These are phyloP conservation scores for Tylopilus sp. DNA, from an alignment of 768 basidiomycete species.

Conservation along the genomic window DNA sequence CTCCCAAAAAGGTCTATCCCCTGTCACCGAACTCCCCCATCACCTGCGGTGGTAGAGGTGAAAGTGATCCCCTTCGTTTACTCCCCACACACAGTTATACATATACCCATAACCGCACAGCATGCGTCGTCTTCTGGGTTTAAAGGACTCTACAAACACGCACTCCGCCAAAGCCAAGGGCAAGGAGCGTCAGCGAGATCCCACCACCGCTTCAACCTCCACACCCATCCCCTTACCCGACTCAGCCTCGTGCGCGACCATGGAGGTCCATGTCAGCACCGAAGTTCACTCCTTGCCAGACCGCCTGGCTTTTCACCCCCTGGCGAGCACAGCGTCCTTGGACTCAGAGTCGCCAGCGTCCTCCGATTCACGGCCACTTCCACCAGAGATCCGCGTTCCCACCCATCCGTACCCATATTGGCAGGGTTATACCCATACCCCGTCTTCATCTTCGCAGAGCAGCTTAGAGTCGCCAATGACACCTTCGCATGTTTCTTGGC, in stretches of 20 bases:
- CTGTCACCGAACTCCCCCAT: conserved; percentile 9
- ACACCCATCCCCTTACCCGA: conserved; percentile 3
- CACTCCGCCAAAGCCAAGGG: conserved; percentile 18
- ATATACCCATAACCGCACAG: conserved; percentile 9
- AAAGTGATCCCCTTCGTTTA: conserved; percentile 10
- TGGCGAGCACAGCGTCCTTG: conserved; percentile 18
- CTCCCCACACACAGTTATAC: conserved; percentile 14
- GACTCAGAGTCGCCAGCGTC: conserved; percentile 22
- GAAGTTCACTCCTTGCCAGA: conserved; percentile 26
- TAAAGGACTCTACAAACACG: conserved; percentile 21
- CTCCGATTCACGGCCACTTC: conserved; percentile 18
- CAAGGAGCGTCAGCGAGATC: conserved; percentile 23
- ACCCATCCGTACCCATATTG: conserved; percentile 34
- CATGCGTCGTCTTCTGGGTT: conserved; percentile 32
- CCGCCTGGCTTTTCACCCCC: conserved; percentile 12
- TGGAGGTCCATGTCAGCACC: conserved; percentile 30
- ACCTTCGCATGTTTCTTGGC: conserved; percentile 42
- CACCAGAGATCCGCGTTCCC: conserved; percentile 32
- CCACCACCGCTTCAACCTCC: not conserved
- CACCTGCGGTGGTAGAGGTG: conserved; percentile 19
- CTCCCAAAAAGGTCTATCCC: not conserved
- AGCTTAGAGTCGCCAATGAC: conserved; percentile 32
- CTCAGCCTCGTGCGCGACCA: conserved; percentile 1
- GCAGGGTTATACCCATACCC: conserved; percentile 30
- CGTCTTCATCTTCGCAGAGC: conserved; percentile 30